Evolutionary conservation across 495 filamentous ascomycete species (phyloP).

Genomic region (Neurospora terricola): DNA sequence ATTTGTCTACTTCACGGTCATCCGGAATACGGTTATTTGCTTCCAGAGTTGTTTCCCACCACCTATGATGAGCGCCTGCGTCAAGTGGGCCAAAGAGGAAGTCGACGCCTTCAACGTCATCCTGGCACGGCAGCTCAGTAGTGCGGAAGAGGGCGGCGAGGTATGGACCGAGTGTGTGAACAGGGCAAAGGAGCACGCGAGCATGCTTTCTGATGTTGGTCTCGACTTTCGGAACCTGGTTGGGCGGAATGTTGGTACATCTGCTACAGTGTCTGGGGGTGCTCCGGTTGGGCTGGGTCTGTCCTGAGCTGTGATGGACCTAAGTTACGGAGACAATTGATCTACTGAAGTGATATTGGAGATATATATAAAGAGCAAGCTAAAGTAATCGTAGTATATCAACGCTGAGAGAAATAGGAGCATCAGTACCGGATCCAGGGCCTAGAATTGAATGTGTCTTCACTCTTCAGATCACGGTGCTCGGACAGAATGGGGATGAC

Average conservation of each 20-base stretch:
- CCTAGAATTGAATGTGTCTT: not conserved
- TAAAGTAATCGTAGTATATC: not conserved
- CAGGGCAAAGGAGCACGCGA: constrained; percentile 68
- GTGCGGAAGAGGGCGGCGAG: constrained; percentile 56
- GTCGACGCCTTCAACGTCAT: constrained; percentile 82
- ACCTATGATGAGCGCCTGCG: constrained; percentile 77
- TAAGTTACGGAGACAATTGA: not conserved
- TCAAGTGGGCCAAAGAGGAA: constrained; percentile 92
- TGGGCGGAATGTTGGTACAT: constrained; percentile 25
- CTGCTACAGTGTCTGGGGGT: constrained; percentile 6
- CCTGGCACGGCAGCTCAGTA: constrained; percentile 71
- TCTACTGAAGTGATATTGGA: not conserved
- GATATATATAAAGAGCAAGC: not conserved
- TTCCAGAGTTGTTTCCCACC: constrained; percentile 86
- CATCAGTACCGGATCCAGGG: not conserved
- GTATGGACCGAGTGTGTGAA: constrained; percentile 79
- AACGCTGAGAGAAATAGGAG: not conserved
- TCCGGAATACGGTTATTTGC: constrained; percentile 78
- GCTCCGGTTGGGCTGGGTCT: constrained; percentile 34
- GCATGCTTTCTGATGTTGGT: constrained; percentile 72
- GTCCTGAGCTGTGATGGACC: constrained; percentile 8
- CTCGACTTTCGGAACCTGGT: constrained; percentile 79
- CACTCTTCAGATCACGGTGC: not conserved
- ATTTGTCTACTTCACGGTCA: constrained; percentile 89
- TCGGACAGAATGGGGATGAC: not conserved